A percentile compares a stretch with the other conserved stretches of the same genome.
phyloP scores from a whole-genome alignment of 805 yeast genomes.

The Saccharomycopsis schoenii region DNA sequence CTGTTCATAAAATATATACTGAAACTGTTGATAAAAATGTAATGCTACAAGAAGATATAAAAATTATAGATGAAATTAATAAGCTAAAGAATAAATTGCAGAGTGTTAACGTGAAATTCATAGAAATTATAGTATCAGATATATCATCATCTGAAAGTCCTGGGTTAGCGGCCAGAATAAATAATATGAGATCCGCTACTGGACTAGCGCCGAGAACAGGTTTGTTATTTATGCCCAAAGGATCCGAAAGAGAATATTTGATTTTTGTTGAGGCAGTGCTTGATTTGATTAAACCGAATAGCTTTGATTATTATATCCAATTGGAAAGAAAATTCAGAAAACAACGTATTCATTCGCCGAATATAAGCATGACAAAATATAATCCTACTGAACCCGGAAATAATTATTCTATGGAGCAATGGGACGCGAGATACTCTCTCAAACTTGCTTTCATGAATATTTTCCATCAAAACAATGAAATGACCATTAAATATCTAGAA shows the following conservation, averaged over 20 bases:
- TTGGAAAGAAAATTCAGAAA: constrained; percentile 33
- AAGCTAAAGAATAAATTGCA: constrained; percentile 26
- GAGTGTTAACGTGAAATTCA: constrained; percentile 25
- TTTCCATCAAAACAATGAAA: constrained; percentile 36
- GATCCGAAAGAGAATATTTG: constrained; percentile 32
- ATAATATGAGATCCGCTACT: constrained; percentile 31
- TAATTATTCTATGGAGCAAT: constrained; percentile 26
- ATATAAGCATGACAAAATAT: not conserved
- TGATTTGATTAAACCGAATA: constrained; percentile 31
- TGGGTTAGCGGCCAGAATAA: constrained; percentile 26
- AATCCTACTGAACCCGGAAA: not conserved
- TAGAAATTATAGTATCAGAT: constrained; percentile 28
- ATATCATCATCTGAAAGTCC: not conserved
- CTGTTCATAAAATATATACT: constrained; percentile 33
- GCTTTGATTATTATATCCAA: constrained; percentile 35
- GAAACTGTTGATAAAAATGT: constrained; percentile 22
- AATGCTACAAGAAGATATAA: constrained; percentile 16
- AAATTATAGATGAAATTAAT: constrained; percentile 29
- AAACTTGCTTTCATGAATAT: constrained; percentile 44
- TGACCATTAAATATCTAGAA: constrained; percentile 41
- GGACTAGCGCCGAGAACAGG: constrained; percentile 37
- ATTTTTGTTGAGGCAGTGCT: constrained; percentile 31
- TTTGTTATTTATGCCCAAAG: constrained; percentile 33
- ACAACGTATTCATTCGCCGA: constrained; percentile 23
- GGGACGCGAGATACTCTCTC: constrained; percentile 42